A percentile compares a stretch with the other conserved stretches of the same genome.
phyloP scores from a whole-genome alignment of 345 rosid species.

The Syzygium grande region DNA sequence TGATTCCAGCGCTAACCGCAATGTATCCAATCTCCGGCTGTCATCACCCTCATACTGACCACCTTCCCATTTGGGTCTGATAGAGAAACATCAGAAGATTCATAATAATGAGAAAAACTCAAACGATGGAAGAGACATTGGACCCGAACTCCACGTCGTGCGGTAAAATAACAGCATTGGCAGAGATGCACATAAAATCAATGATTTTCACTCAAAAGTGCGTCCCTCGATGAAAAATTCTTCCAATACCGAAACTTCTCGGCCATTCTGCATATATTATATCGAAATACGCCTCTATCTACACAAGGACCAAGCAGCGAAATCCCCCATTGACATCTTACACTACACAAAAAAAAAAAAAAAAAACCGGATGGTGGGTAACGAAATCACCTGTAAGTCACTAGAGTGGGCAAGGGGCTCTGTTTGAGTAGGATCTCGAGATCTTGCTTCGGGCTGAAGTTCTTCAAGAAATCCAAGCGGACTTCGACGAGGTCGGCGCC shows the following conservation, averaged over 20 bases:
- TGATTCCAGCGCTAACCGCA: slow-evolving; percentile 39
- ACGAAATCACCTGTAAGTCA: slow-evolving; percentile 38
- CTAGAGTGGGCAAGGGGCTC: slow-evolving; percentile 46
- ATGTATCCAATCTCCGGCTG: slow-evolving; percentile 24
- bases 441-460: slow-evolving; percentile 35
- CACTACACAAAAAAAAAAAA: not conserved
- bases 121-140: not conserved
- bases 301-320: not conserved
- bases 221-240: not conserved
- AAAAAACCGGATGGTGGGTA: not conserved
- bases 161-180: not conserved
- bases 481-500: slow-evolving; percentile 58
- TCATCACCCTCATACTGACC: slow-evolving; percentile 55
- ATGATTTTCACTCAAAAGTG: not conserved
- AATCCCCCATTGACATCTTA: not conserved
- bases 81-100: not conserved
- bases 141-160: not conserved
- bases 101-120: not conserved
- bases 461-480: slow-evolving; percentile 47
- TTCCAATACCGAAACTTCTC: not conserved
- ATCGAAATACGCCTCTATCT: not conserved
- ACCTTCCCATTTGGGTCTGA: slow-evolving; percentile 62
- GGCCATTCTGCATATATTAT: not conserved
- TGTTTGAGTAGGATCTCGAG: slow-evolving; percentile 41
- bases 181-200: not conserved